These are phyloP conservation scores for Ephemerocybe angulata DNA, from an alignment of 768 basidiomycete genomes.

Conservation along the genomic window DNA sequence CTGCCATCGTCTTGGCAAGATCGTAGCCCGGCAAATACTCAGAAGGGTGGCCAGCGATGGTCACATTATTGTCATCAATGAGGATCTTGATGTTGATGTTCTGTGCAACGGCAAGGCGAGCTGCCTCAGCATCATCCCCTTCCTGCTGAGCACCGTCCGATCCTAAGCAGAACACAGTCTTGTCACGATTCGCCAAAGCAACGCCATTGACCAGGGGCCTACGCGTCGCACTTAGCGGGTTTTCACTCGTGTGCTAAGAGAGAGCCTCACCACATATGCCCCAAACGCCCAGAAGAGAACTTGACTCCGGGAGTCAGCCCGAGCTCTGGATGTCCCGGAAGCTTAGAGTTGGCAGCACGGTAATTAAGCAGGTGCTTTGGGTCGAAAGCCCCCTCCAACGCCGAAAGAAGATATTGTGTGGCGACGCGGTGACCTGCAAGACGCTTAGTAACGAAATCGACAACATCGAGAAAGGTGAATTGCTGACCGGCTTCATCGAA, in stretches of 20 bases:
- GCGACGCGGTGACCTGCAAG: conserved; percentile 79
- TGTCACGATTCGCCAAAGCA: conserved; percentile 72
- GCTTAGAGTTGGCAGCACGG: conserved; percentile 79
- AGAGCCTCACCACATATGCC: conserved; percentile 81
- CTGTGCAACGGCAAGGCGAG: conserved; percentile 82
- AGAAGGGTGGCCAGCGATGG: conserved; percentile 88
- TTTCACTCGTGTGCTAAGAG: too few relatives aligned
- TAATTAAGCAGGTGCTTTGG: conserved; percentile 79
- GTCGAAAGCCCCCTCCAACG: conserved; percentile 68
- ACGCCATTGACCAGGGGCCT: conserved; percentile 82
- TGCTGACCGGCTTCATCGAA: conserved; percentile 78
- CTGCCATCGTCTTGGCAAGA: conserved; percentile 65
- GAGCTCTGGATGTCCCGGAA: conserved; percentile 87
- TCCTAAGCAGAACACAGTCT: conserved; percentile 77
- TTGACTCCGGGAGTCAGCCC: conserved; percentile 90
- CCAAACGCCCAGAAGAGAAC: conserved; percentile 90
- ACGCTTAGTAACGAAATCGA: neutral
- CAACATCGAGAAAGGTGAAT: neutral
- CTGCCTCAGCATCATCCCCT: conserved; percentile 88
- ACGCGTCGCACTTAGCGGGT: too few relatives aligned
- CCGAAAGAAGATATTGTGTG: conserved; percentile 82
- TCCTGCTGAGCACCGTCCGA: conserved; percentile 92
- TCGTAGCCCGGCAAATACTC: conserved; percentile 80
- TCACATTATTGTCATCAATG: conserved; percentile 90
- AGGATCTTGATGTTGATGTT: conserved; percentile 79